Conservation (phyloP, 345 rosid species). For the Salix dunnii region DNA sequence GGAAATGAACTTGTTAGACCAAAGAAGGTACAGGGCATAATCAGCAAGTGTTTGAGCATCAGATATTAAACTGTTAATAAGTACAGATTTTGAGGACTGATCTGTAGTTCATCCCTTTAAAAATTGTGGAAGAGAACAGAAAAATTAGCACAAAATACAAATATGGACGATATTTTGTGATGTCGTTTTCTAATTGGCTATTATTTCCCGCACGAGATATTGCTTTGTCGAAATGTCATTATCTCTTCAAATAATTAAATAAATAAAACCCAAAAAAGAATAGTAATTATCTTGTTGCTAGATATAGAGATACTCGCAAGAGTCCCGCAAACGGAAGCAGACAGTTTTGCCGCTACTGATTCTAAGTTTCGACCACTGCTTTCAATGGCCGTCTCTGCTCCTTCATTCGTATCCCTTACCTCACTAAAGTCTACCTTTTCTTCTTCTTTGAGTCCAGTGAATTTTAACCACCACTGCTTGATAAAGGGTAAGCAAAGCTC, state of each 20-base stretch:
- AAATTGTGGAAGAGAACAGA: not conserved
- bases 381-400: slow-evolving; percentile 46
- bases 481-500: slow-evolving; percentile 20
- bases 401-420: slow-evolving; percentile 29
- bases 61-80: not conserved
- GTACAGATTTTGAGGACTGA: not conserved
- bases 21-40: not conserved
- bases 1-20: not conserved
- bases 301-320: not conserved
- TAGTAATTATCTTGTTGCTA: not conserved
- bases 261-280: not conserved
- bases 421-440: slow-evolving; percentile 24
- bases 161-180: too few relatives aligned
- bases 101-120: not conserved
- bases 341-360: not conserved
- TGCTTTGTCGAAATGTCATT: not conserved
- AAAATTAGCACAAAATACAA: too few relatives aligned
- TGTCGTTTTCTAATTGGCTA: too few relatives aligned
- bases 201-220: too few relatives aligned
- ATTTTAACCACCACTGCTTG: slow-evolving; percentile 22
- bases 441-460: slow-evolving; percentile 27
- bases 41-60: not conserved
- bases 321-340: not conserved
- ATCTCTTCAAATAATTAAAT: not conserved
- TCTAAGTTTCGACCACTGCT: not conserved